Evolutionary conservation across 108 stramenopile genomes (phyloP).

Genomic region (Conticribra weissflogii): DNA sequence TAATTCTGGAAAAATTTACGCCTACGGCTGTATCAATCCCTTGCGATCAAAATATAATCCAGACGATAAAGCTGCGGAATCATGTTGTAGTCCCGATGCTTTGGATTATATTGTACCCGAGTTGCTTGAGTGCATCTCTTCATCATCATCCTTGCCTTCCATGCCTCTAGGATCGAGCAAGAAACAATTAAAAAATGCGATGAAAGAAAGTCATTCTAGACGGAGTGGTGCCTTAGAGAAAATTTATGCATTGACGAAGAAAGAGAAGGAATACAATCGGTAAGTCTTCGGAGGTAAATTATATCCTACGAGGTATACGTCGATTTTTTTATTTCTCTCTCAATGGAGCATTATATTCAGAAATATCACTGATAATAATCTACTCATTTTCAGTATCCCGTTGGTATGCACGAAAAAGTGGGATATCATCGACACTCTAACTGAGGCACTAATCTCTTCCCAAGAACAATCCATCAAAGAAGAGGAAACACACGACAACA

Average conservation of each 20-base stretch:
- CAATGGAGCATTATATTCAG: neutral
- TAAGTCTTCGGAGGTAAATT: neutral
- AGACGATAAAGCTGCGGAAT: constrained; percentile 7
- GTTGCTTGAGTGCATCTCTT: constrained; percentile 22
- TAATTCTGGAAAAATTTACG: neutral
- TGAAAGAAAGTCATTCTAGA: constrained; percentile 1
- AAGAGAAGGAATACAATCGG: constrained; percentile 38
- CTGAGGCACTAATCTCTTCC: constrained; percentile 20
- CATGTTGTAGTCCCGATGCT: neutral
- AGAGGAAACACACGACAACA: neutral
- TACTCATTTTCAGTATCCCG: constrained; percentile 24
- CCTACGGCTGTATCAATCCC: constrained; percentile 12
- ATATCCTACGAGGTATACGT: neutral
- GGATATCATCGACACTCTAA: constrained; percentile 32
- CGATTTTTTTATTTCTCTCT: neutral
- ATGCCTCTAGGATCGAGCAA: constrained; percentile 1
- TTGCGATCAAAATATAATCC: constrained; percentile 17
- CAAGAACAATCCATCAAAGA: neutral
- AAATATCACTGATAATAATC: no score
- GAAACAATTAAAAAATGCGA: constrained; percentile 5
- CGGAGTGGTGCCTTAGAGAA: constrained; percentile 27
- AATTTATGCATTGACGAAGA: constrained; percentile 41
- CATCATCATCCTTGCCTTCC: neutral
- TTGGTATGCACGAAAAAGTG: constrained; percentile 27
- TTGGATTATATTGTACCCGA: constrained; percentile 27